These are phyloP conservation scores for Agapanthus africanus DNA, from an alignment of 106 monocot species.

Conservation along the genomic window DNA sequence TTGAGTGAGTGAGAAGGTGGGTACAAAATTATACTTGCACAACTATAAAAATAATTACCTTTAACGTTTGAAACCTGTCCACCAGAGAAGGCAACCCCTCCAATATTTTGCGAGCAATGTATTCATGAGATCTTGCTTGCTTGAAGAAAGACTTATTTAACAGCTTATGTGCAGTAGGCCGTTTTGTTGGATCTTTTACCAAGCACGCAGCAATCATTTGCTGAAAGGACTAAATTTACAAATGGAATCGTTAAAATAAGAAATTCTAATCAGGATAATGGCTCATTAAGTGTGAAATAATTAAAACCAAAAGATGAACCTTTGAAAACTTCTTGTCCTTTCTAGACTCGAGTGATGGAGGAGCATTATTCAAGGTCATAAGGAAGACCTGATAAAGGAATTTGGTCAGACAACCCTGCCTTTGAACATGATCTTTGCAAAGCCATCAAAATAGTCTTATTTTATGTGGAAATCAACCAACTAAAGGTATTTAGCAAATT, in stretches of 20 bases:
- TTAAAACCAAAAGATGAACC: slow-evolving; percentile 21
- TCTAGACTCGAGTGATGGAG: slow-evolving; percentile 60
- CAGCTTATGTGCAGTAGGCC: slow-evolving; percentile 45
- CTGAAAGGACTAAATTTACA: slow-evolving; percentile 61
- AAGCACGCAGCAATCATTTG: slow-evolving; percentile 71
- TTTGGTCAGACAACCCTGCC: not conserved
- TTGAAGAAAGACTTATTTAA: slow-evolving; percentile 62
- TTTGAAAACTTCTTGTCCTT: slow-evolving; percentile 70
- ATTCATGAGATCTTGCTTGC: slow-evolving; percentile 48
- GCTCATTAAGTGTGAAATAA: not conserved
- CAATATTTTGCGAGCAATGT: slow-evolving; percentile 35
- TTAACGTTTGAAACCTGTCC: slow-evolving; percentile 45
- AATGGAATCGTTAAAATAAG: too few relatives aligned
- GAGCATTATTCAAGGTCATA: slow-evolving; percentile 72
- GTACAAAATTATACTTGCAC: not conserved
- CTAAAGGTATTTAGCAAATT: not conserved
- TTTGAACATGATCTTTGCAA: not conserved
- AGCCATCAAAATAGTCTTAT: not conserved
- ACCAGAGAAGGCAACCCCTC: slow-evolving; percentile 47
- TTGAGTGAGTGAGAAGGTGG: not conserved
- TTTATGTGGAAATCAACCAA: not conserved
- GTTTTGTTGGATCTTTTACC: slow-evolving; percentile 60
- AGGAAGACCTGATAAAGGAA: slow-evolving; percentile 50
- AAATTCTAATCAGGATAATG: not conserved
- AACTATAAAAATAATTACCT: slow-evolving; percentile 25